Evolutionary conservation across 2,329 filamentous ascomycete species (phyloP).

Genomic region (Talaromyces atroroseus): DNA sequence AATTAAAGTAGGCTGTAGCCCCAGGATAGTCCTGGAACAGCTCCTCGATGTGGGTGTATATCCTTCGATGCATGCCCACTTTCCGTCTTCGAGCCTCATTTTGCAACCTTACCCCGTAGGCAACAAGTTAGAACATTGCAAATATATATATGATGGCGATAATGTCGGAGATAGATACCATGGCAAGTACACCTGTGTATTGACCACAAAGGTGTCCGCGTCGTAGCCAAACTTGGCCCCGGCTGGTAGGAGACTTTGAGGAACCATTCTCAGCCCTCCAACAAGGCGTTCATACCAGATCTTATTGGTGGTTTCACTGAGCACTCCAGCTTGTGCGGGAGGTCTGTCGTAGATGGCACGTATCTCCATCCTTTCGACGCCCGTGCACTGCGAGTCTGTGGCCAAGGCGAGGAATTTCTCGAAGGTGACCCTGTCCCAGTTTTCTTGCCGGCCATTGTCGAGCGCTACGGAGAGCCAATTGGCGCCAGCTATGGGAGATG

Average conservation of each 20-base stretch:
- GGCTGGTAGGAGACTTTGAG: background rate
- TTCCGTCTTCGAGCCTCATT: background rate
- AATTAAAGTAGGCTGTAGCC: background rate
- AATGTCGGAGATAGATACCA: background rate
- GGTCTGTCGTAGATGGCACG: background rate
- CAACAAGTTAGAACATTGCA: background rate
- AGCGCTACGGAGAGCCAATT: background rate
- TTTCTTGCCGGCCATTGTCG: background rate
- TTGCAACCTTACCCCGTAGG: background rate
- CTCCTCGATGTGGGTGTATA: conserved; percentile 2
- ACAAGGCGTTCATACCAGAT: background rate
- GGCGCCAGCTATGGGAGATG: background rate
- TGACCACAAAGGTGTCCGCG: background rate
- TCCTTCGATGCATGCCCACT: background rate
- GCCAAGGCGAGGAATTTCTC: background rate
- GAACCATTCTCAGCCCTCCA: background rate
- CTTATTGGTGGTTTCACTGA: background rate
- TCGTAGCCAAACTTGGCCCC: background rate
- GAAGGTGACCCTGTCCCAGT: background rate
- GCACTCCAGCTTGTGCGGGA: background rate
- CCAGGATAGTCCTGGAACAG: conserved; percentile 1
- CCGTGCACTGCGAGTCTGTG: background rate
- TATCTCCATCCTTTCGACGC: background rate
- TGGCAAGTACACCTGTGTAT: background rate
- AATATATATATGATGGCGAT: background rate